Evolutionary conservation across 2,329 filamentous ascomycete species (phyloP).

Genomic region (Gnomoniopsis sp.): DNA sequence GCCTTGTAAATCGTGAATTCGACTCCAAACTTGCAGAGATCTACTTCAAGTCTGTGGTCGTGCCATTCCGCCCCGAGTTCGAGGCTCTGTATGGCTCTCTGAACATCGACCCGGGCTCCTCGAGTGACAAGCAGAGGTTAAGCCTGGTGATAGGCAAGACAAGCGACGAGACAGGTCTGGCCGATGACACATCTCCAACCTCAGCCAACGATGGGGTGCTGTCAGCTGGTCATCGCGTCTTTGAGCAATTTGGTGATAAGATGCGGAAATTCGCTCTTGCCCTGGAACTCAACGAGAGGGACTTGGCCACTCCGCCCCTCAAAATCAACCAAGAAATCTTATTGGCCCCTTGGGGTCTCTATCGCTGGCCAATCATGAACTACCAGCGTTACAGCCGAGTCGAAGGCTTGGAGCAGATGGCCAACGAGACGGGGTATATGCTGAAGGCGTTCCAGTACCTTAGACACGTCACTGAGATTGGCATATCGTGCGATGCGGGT

Average conservation of each 20-base stretch:
- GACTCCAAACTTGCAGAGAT: slow-evolving; percentile 24
- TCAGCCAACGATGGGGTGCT: slow-evolving; percentile 27
- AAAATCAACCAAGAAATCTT: slow-evolving; percentile 54
- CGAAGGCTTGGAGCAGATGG: slow-evolving; percentile 57
- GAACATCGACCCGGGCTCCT: slow-evolving; percentile 25
- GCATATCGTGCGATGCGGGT: slow-evolving; percentile 63
- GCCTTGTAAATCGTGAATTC: slow-evolving; percentile 58
- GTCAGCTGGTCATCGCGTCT: slow-evolving; percentile 55
- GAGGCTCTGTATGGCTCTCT: slow-evolving; percentile 32
- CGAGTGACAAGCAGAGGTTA: slow-evolving; percentile 4
- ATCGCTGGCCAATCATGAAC: slow-evolving; percentile 59
- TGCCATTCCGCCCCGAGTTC: slow-evolving; percentile 63
- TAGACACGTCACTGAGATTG: slow-evolving; percentile 56
- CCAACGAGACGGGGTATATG: slow-evolving; percentile 62
- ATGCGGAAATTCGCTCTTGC: slow-evolving; percentile 65
- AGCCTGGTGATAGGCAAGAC: slow-evolving; percentile 25
- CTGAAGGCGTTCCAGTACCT: slow-evolving; percentile 55
- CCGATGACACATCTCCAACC: not conserved
- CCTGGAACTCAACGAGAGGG: slow-evolving; percentile 61
- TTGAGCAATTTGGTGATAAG: slow-evolving; percentile 56
- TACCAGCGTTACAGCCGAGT: slow-evolving; percentile 59
- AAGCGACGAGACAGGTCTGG: not conserved
- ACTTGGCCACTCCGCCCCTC: slow-evolving; percentile 46
- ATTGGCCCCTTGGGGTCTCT: slow-evolving; percentile 60
- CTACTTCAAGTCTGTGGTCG: slow-evolving; percentile 61